A percentile compares a stretch with the other conserved stretches of the same genome.
Conservation (phyloP, 2,329 filamentous ascomycete species). For the Ceratocystiopsis brevicomis region DNA sequence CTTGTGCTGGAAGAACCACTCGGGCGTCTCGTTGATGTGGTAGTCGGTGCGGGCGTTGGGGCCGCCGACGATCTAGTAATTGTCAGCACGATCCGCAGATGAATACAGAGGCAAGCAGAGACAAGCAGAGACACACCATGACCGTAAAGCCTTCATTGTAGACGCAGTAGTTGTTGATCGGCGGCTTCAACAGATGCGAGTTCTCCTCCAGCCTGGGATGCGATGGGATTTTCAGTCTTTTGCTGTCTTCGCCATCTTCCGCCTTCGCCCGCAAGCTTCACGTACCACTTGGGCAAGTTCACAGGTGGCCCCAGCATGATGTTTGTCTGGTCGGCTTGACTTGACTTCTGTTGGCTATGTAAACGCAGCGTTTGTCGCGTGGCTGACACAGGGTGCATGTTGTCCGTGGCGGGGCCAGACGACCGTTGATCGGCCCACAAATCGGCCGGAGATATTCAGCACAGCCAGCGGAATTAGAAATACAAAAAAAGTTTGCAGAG, state of each 20-base stretch:
- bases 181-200: slow-evolving; percentile 77
- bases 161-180: slow-evolving; percentile 94
- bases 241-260: too few relatives aligned
- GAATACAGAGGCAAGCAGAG: background rate
- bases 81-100: background rate
- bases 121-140: slow-evolving; percentile 40
- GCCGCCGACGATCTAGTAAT: slow-evolving; percentile 48
- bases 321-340: background rate
- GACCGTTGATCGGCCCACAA: too few relatives aligned
- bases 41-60: slow-evolving; percentile 95
- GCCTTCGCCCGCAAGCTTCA: slow-evolving; percentile 1
- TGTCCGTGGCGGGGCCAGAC: too few relatives aligned
- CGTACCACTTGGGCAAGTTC: slow-evolving; percentile 40
- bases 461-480: too few relatives aligned
- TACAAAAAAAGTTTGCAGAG: too few relatives aligned
- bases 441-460: too few relatives aligned
- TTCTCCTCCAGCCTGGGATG: slow-evolving; percentile 65
- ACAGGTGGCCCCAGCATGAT: slow-evolving; percentile 31
- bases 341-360: background rate
- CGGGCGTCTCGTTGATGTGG: slow-evolving; percentile 89
- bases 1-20: slow-evolving; percentile 96
- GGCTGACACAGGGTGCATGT: too few relatives aligned
- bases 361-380: too few relatives aligned
- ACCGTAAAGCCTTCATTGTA: slow-evolving; percentile 71
- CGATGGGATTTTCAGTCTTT: background rate